Conservation (phyloP, 768 basidiomycete genomes). For the Auriscalpium microsporum region DNA sequence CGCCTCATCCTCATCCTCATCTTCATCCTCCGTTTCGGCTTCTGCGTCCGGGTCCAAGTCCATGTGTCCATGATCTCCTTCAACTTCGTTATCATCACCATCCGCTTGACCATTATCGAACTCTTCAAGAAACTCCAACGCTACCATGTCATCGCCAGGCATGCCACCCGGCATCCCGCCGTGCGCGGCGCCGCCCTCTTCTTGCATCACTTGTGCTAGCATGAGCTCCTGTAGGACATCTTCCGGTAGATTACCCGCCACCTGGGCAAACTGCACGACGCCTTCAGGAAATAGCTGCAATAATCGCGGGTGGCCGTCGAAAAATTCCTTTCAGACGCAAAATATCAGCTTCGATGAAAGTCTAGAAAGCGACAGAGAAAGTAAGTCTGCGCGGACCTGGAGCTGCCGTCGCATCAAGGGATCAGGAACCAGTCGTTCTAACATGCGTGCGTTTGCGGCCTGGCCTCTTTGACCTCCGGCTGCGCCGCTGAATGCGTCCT, state of each 20-base stretch:
- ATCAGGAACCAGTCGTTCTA: conserved; percentile 54
- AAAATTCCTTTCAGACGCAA: conserved; percentile 35
- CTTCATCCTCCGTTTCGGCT: conserved; percentile 1
- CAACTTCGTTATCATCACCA: background rate
- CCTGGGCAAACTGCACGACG: conserved; percentile 37
- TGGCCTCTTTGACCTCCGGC: conserved; percentile 27
- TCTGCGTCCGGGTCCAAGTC: background rate
- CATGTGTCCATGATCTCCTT: background rate
- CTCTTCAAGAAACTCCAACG: conserved; percentile 5
- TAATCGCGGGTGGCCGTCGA: conserved; percentile 47
- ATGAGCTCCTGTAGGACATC: conserved; percentile 10
- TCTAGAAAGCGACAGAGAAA: background rate
- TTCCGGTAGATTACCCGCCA: conserved; percentile 13
- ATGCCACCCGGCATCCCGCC: conserved; percentile 13
- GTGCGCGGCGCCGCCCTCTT: conserved; percentile 9
- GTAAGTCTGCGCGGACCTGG: conserved; percentile 28
- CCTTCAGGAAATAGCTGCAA: conserved; percentile 56
- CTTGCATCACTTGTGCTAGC: conserved; percentile 7
- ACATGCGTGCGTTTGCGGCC: conserved; percentile 40
- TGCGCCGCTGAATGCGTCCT: conserved; percentile 36
- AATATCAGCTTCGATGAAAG: background rate
- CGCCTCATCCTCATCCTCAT: conserved; percentile 9
- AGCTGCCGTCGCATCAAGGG: conserved; percentile 48
- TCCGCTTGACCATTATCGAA: background rate
- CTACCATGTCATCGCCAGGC: conserved; percentile 15